Base-by-base conservation (phyloP, 2,329 filamentous ascomycete genomes). In the Botryotinia narcissicola region DNA sequence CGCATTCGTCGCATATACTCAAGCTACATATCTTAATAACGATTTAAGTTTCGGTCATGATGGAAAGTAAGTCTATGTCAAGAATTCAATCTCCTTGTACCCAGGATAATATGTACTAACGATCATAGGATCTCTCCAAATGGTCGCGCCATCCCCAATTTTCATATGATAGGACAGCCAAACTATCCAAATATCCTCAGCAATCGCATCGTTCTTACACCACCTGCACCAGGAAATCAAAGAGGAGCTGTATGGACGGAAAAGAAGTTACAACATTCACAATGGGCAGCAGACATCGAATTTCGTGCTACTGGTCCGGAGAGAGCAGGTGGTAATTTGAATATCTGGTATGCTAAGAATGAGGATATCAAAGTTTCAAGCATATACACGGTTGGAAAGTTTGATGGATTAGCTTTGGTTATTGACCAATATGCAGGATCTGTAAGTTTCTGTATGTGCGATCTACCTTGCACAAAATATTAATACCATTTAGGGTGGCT, bases 141-240 rank as follows among this genome's bases (percentile, higher is more conserved):
- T 73, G 44, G 73, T 18, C 75, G 78, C 61, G 76, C 74, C 35
- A 75, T 81, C 67, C 78, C 80, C 29, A 77, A 80, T 63, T 82
- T 78, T 72, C 75, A 80, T 59, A 61, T 82, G 44, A 70, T 74
- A n/a, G 80, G 80, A 68, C 84, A 84, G 62, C 88, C 89, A 42
- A 81, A 84, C 75, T 78, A 82, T 51, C 89, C 89, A 77, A 88
- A 92, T 79, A 82, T 92, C 74, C 89, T 98, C 74, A 97, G 94
- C 77, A 95, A 98, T 86, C 94, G 95, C 82, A 81, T 98, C 74
- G 92, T 99, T 81, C 88, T 99, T 73, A 99, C 96, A 1, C 95
- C 96, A 18, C 91, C 94, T 22, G 91, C 90, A 67, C 94, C 94
- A 9, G 96, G 96, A 72, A 94, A 94, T 83, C 91, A 93, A 80